These are phyloP conservation scores for Rhizodiscina lignyota DNA, from an alignment of 495 filamentous ascomycete species.

Conservation along the genomic window DNA sequence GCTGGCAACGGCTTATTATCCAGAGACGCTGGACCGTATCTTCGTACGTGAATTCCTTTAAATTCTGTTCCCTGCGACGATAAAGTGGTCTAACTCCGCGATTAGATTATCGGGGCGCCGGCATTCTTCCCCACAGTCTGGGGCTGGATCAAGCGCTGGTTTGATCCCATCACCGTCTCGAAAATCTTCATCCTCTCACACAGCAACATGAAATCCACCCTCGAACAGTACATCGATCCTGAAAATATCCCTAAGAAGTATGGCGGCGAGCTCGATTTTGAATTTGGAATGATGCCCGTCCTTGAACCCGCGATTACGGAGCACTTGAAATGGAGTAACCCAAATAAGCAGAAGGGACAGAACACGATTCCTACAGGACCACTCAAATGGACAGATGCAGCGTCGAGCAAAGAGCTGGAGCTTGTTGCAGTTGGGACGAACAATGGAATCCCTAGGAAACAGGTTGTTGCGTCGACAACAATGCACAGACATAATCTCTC, in stretches of 20 bases:
- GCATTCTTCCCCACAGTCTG: conserved; percentile 87
- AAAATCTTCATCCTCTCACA: conserved; percentile 79
- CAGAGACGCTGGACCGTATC: conserved; percentile 75
- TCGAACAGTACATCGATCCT: conserved; percentile 65
- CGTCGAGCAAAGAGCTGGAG: conserved; percentile 14
- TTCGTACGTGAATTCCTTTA: conserved; percentile 39
- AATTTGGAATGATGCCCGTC: conserved; percentile 54
- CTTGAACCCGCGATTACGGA: conserved; percentile 38
- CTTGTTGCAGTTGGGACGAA: conserved; percentile 20
- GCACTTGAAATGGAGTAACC: conserved; percentile 17
- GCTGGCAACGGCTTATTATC: conserved; percentile 82
- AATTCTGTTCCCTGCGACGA: neutral
- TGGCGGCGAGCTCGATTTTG: conserved; percentile 66
- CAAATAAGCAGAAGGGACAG: conserved; percentile 8
- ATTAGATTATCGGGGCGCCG: conserved; percentile 70
- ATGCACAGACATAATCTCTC: too few relatives aligned
- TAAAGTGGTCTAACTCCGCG: neutral
- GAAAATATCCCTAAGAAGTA: conserved; percentile 69
- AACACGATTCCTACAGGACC: conserved; percentile 21
- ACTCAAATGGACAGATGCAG: conserved; percentile 17
- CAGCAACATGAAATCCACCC: conserved; percentile 51
- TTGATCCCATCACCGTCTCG: conserved; percentile 79
- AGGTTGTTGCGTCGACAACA: conserved; percentile 13
- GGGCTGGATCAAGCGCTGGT: conserved; percentile 93
- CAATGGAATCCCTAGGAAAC: conserved; percentile 13